Evolutionary conservation across 2,329 filamentous ascomycete species (phyloP).

Genomic region (Hymenoscyphus fraxineus): DNA sequence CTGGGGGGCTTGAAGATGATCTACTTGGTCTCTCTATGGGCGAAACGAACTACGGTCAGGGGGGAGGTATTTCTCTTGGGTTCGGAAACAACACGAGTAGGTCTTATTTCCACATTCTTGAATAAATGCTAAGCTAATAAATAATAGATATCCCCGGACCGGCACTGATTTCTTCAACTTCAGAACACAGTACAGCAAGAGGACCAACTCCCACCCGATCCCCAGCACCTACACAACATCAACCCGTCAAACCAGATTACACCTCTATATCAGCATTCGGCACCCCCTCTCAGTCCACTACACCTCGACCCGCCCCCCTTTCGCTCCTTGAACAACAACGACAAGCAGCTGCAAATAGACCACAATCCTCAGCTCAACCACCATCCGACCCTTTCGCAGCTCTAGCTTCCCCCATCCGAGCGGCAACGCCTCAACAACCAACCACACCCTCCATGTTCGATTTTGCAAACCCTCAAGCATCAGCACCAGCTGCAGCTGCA

Average conservation of each 20-base stretch:
- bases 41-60: conserved; percentile 59
- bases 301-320: conserved; percentile 45
- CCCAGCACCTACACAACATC: conserved; percentile 24
- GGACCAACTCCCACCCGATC: conserved; percentile 42
- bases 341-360: conserved; percentile 32
- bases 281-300: conserved; percentile 48
- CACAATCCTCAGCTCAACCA: conserved; percentile 39
- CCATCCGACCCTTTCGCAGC: conserved; percentile 56
- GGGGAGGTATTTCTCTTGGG: conserved; percentile 80
- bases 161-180: conserved; percentile 59
- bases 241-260: conserved; percentile 38
- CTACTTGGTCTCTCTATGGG: conserved; percentile 82
- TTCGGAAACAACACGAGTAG: conserved; percentile 66
- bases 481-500: conserved; percentile 31
- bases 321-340: conserved; percentile 40
- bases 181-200: conserved; percentile 56
- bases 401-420: conserved; percentile 42
- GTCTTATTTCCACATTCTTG: conserved; percentile 30
- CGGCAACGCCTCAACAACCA: conserved; percentile 43
- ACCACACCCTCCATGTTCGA: conserved; percentile 48
- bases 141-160: conserved; percentile 58
- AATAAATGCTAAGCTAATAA: conserved; percentile 28
- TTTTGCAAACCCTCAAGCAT: conserved; percentile 36
- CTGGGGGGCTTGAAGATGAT: conserved; percentile 79
- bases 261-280: conserved; percentile 54